Percentiles rank a stretch among this genome's conserved stretches.
These are phyloP conservation scores for Brassica carinata DNA, from an alignment of 345 rosid genomes.

Conservation along the genomic window DNA sequence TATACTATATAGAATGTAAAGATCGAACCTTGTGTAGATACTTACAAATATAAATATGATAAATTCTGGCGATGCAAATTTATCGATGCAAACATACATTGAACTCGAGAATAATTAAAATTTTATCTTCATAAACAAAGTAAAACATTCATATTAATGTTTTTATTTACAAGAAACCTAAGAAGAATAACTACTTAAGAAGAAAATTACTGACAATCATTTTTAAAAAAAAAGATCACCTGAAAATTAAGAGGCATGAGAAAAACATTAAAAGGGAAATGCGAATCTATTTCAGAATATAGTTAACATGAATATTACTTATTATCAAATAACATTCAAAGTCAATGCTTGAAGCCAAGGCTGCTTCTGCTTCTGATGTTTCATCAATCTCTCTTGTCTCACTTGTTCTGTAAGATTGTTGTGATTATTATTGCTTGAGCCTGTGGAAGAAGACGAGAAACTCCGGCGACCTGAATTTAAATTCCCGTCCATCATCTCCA, in stretches of 20 bases:
- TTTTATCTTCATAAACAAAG: conserved; percentile 10
- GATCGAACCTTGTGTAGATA: neutral
- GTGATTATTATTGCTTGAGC: conserved; percentile 55
- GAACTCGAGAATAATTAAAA: neutral
- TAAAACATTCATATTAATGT: neutral
- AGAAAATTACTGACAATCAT: conserved; percentile 24
- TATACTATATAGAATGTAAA: neutral
- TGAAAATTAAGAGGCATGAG: conserved; percentile 28
- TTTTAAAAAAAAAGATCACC: conserved; percentile 21
- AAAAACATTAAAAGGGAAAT: neutral
- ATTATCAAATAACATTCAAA: conserved; percentile 59
- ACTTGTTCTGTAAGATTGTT: conserved; percentile 52
- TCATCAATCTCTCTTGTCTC: conserved; percentile 57
- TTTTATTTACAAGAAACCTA: neutral
- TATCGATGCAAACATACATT: neutral
- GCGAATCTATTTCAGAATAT: conserved; percentile 34
- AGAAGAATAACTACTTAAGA: neutral
- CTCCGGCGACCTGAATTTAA: conserved; percentile 63
- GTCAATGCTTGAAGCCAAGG: conserved; percentile 91
- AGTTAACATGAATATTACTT: conserved; percentile 26
- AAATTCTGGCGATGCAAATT: neutral
- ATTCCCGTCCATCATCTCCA: conserved; percentile 38
- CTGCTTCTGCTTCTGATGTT: conserved; percentile 51
- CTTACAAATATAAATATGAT: neutral
- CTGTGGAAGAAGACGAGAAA: conserved; percentile 79